phyloP scores from a whole-genome alignment of 2,329 filamentous ascomycete species.

The Clonostachys chloroleuca region DNA sequence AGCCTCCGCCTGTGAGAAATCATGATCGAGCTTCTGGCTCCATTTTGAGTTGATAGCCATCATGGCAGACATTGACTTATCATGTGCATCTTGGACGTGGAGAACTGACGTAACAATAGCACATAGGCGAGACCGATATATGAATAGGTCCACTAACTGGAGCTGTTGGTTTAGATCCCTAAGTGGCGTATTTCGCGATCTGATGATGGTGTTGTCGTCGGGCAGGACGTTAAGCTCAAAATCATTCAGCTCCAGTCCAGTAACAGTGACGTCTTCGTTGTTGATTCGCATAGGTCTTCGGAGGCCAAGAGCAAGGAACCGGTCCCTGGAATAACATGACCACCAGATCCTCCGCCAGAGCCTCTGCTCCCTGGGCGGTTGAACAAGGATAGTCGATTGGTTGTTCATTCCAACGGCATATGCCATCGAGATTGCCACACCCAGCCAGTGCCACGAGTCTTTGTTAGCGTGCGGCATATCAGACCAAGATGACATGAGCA shows the following conservation, averaged over 20 bases:
- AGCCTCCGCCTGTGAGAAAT: too few relatives aligned
- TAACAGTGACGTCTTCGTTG: slow-evolving; percentile 88
- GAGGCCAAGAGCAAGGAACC: slow-evolving; percentile 90
- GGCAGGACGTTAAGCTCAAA: slow-evolving; percentile 70
- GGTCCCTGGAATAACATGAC: slow-evolving; percentile 94
- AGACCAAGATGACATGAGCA: slow-evolving; percentile 97
- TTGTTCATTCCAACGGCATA: slow-evolving; percentile 92
- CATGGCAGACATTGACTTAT: too few relatives aligned
- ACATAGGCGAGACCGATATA: slow-evolving; percentile 86
- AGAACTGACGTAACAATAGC: slow-evolving; percentile 64
- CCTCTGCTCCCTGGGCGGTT: slow-evolving; percentile 69
- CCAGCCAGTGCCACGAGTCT: slow-evolving; percentile 99
- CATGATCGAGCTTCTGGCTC: too few relatives aligned
- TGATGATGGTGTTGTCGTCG: slow-evolving; percentile 51
- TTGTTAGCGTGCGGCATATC: slow-evolving; percentile 89
- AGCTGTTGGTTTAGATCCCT: slow-evolving; percentile 53
- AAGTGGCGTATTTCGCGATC: too few relatives aligned
- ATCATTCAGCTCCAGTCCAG: slow-evolving; percentile 79
- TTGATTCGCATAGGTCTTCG: slow-evolving; percentile 88
- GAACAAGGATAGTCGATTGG: slow-evolving; percentile 71
- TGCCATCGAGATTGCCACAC: slow-evolving; percentile 85
- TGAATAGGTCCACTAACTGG: slow-evolving; percentile 81
- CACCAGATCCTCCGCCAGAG: slow-evolving; percentile 97
- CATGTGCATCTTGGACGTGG: too few relatives aligned
- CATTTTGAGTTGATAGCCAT: too few relatives aligned